phyloP scores from a whole-genome alignment of 78 protist genomes.

The Isochrysis galbana region DNA sequence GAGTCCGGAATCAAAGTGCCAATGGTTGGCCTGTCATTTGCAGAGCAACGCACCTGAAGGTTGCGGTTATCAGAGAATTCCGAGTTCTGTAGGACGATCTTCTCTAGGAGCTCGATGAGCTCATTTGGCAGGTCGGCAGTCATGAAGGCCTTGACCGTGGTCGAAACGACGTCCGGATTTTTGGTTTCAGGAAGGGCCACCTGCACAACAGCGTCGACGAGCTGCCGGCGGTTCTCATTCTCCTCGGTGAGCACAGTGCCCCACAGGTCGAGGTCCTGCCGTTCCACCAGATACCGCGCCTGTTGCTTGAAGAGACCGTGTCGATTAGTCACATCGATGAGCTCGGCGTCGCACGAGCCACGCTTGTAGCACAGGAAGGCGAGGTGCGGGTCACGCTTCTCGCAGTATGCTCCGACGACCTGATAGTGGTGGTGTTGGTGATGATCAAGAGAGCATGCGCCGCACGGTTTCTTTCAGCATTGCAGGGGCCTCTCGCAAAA shows the following conservation, averaged over 20 bases:
- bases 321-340: constrained; percentile 91
- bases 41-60: too few relatives aligned
- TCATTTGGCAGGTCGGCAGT: constrained; percentile 96
- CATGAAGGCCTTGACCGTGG: constrained; percentile 98
- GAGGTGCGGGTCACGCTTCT: constrained; percentile 98
- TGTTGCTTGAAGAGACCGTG: constrained; percentile 94
- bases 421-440: too few relatives aligned
- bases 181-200: constrained; percentile 93
- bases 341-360: constrained; percentile 94
- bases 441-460: too few relatives aligned
- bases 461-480: too few relatives aligned
- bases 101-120: constrained; percentile 98
- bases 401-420: constrained; percentile 96
- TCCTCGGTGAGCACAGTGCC: constrained; percentile 84
- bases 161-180: constrained; percentile 89
- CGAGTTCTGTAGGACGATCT: constrained; percentile 90
- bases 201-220: constrained; percentile 88
- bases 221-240: constrained; percentile 72
- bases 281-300: constrained; percentile 82
- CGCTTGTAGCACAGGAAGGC: constrained; percentile 88
- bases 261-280: constrained; percentile 97
- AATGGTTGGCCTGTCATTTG: too few relatives aligned
- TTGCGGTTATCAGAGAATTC: constrained; percentile 88
- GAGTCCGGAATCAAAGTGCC: too few relatives aligned
- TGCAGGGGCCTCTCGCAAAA: too few relatives aligned